Percentiles rank a stretch among this genome's conserved stretches.
phyloP scores from a whole-genome alignment of 306 rosid species.

The Cucurbita pepo region DNA sequence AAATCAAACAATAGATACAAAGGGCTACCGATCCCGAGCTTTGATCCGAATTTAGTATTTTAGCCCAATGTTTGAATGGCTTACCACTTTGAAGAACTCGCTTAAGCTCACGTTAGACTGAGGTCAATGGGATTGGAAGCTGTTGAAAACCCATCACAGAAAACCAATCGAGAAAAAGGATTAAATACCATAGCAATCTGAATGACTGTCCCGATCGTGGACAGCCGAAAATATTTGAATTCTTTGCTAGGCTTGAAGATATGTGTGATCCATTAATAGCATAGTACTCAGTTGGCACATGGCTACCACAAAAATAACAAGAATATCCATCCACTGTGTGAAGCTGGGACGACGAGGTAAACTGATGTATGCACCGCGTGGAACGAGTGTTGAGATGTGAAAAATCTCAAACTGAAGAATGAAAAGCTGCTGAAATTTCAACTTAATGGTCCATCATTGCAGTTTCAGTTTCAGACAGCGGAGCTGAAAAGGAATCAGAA shows the following conservation, averaged over 20 bases:
- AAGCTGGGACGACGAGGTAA: background rate
- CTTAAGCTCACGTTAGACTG: background rate
- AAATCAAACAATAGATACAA: conserved; percentile 6
- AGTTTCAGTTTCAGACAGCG: conserved; percentile 83
- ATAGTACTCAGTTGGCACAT: background rate
- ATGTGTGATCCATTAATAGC: background rate
- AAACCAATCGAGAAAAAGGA: background rate
- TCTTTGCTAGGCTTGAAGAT: background rate
- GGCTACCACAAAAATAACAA: background rate
- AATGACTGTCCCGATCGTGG: background rate
- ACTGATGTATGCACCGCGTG: background rate
- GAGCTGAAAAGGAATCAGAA: conserved; percentile 53
- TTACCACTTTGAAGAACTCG: background rate
- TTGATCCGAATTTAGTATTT: background rate
- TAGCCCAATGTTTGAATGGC: background rate
- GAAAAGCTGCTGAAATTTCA: conserved; percentile 10
- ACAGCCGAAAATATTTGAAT: background rate
- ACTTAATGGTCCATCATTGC: conserved; percentile 86
- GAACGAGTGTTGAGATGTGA: background rate
- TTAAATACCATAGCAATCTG: conserved; percentile 5
- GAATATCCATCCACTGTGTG: background rate
- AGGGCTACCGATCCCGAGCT: background rate
- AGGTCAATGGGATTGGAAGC: background rate
- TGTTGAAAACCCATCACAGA: background rate
- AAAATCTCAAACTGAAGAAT: background rate